phyloP scores from a whole-genome alignment of 768 basidiomycete genomes.

The Agaricus subrufescens region DNA sequence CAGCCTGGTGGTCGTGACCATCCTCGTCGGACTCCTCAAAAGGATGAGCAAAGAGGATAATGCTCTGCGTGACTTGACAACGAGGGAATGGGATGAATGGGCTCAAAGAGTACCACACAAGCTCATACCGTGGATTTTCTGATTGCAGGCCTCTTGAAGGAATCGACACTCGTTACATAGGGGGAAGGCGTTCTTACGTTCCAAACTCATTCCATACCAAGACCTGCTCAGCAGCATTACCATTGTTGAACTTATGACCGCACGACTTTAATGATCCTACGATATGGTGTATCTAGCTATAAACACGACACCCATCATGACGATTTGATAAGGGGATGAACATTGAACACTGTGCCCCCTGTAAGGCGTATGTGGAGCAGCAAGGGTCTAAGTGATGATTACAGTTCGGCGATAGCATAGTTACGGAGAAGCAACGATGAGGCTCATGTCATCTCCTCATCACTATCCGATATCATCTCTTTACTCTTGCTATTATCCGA shows the following conservation, averaged over 20 bases:
- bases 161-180: too few species aligned
- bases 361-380: too few species aligned
- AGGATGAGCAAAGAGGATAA: conserved; percentile 45
- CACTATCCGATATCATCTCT: conserved; percentile 82
- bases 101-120: conserved; percentile 39
- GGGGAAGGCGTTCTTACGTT: too few species aligned
- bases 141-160: neutral
- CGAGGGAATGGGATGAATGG: conserved; percentile 40
- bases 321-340: too few species aligned
- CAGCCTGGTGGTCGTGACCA: conserved; percentile 23
- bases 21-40: conserved; percentile 28
- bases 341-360: too few species aligned
- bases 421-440: neutral
- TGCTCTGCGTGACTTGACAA: conserved; percentile 33
- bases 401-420: neutral
- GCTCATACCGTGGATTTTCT: conserved; percentile 45
- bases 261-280: too few species aligned
- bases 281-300: too few species aligned
- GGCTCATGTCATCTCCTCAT: conserved; percentile 70
- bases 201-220: too few species aligned
- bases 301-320: too few species aligned
- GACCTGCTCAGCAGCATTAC: too few species aligned
- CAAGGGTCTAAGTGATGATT: too few species aligned
- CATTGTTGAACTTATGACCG: too few species aligned
- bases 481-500: conserved; percentile 70